Base-by-base conservation (phyloP, 306 rosid genomes). In the Prunus davidiana region DNA sequence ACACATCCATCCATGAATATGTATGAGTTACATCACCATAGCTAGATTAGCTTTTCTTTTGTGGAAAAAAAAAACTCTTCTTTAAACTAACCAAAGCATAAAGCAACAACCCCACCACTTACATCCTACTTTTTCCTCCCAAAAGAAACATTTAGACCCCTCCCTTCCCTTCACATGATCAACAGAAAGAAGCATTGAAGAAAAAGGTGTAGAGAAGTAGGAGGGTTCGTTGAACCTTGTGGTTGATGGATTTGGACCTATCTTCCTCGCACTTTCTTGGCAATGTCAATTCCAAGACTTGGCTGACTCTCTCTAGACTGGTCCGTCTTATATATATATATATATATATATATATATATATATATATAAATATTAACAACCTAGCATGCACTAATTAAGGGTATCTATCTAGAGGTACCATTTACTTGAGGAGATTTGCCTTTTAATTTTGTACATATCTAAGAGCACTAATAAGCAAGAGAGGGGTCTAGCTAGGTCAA, bases 51-150 rank as follows among this genome's bases (percentile, higher is more conserved):
- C 74, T 70, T 70, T 70, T 28, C 49, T 70, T 51, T 51, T 70
- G 47, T 70, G 63, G 6, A n/a, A 46, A 45, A 67, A n/a, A 67
- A 3, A 19, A 30, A 19, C 58, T 32, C 30, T 4, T 55, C 25
- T 34, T 71, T 55, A 8, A 55, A 54, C 34, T n/a, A 55, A 34
- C 24, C 54, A 71, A 71, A 34, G 52, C 76, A 13, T 55, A 71
- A 55, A 71, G 65, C 76, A 71, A 41, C 2, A 51, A 16, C 62
- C 10, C 65, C 64, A 71, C 64, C 75, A 71, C 75, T 71, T 22
- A 25, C 43, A 62, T 28, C n/a, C 4, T 56, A 34, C 19, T n/a
- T 61, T 61, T 61, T 25, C 66, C 66, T 61, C 34, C 47, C 30
- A 30, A 52, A 71, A 71, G 18, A 51, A n/a, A 30, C 19, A 51